Evolutionary conservation across 345 rosid species (phyloP), one percentile per base, ranked within the genome.

Genomic region (Lumnitzera littorea): DNA sequence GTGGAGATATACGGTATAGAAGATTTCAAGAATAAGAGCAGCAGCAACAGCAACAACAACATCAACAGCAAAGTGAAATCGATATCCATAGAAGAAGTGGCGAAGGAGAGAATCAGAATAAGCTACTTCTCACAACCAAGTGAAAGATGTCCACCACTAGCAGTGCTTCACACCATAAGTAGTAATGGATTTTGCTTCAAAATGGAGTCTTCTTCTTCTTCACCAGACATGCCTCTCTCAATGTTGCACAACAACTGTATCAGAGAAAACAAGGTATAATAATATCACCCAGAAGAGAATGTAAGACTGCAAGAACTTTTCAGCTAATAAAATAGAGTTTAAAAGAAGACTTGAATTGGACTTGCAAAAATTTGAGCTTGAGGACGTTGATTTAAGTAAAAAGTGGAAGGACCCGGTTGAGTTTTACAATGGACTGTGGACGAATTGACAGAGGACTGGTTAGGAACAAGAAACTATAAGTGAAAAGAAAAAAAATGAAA

Each of bases 91-190:
- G 97, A 85, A 60, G 72, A 77, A 71, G 78, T 65, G 43, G 29
- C 77, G 72, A 70, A 78, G 87, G 87, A 74, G 68, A 95, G 81
- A 66, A 80, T 95, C 85, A 84, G 74, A 51, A 82, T 87, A 50
- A 73, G 75, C 63, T 72, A 74, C 75, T 84, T 88, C 70, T 83
- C 98, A 56, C 75, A 69, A 72, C 59, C 87, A 55, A 88, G 99
- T 70, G 96, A 95, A 77, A 95, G 99, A 62, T 91, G 98, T 67
- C 87, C 94, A 27, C 99, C 98, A 64, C 91, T 95, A 27, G 82
- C 98, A 36, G 98, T 95, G 41, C 89, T 95, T 12, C 87, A 84
- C 80, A 86, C 94, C 57, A 61, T 95, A 69, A 74, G 87, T 36
- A 66, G 86, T 57, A 67, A 57, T 82, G 91, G 97, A 61, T 68